Base-by-base conservation (phyloP, 345 rosid genomes). In the Theobroma cacao region DNA sequence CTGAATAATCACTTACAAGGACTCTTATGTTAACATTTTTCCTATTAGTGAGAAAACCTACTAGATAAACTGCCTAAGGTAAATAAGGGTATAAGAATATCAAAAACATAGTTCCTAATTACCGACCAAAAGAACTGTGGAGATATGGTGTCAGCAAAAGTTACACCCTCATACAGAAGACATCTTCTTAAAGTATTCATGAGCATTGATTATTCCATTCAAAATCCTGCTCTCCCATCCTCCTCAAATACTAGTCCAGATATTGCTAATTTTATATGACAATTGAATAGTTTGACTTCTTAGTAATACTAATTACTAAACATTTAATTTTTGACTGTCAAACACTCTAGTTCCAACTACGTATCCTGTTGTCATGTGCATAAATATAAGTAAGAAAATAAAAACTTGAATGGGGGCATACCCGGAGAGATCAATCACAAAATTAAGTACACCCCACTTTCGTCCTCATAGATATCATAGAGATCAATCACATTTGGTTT, bases 401-500 rank as follows among this genome's bases (percentile, higher is more conserved):
- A n/a, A n/a, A n/a, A n/a, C n/a, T n/a, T n/a, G n/a, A n/a, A n/a
- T n/a, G n/a, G n/a, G n/a, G n/a, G n/a, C n/a, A n/a, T n/a, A n/a
- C n/a, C n/a, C n/a, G n/a, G n/a, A n/a, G n/a, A n/a, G n/a, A n/a
- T n/a, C n/a, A n/a, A n/a, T n/a, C n/a, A n/a, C 31, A 90, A 74
- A 41, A 90, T 84, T n/a, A 90, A 87, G 59, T 90, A 91, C 38
- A 90, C 91, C 7, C 90, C 93, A 1, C 74, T 80, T 55, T 81
- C 87, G 77, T 90, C 93, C 86, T 88, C 90, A 12, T 82, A 86
- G 34, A 88, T 89, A 26, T 88, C 93, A 24, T 88, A 90, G 33
- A 90, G 86, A 75, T 88, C 87, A 28, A 90, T 80, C 26, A 90
- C 88, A 66, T 90, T 90, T 1, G 85, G 85, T 43, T 88, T 90